These are phyloP conservation scores for Sporothrix humicola DNA, from an alignment of 2,329 filamentous ascomycete genomes.

Conservation along the genomic window DNA sequence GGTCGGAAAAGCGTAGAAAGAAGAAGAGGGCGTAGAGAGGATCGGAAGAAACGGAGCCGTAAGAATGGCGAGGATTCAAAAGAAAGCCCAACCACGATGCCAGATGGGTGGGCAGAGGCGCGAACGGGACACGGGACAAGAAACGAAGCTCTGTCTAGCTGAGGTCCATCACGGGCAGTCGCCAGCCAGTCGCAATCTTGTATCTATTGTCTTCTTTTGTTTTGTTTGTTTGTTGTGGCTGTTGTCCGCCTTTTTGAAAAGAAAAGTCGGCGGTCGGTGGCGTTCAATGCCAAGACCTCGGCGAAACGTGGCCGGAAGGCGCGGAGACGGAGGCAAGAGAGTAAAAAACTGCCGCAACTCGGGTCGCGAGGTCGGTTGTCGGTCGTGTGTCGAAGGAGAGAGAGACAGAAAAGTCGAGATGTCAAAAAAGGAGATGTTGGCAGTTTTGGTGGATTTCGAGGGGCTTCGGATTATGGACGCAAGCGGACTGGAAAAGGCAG, in stretches of 20 bases:
- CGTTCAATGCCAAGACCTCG: slow-evolving; percentile 19
- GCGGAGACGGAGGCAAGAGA: slow-evolving; percentile 15
- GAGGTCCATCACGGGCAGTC: slow-evolving; percentile 20
- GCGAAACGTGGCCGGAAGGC: slow-evolving; percentile 26
- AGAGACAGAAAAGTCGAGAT: neutral
- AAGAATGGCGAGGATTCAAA: neutral
- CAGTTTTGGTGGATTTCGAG: neutral
- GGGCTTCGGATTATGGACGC: neutral
- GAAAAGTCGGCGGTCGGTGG: slow-evolving; percentile 16
- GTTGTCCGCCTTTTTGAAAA: neutral
- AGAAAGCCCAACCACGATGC: neutral
- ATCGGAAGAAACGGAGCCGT: neutral
- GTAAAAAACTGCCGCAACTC: neutral
- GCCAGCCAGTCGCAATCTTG: neutral
- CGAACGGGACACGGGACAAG: neutral
- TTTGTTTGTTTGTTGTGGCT: neutral
- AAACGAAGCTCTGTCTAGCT: slow-evolving; percentile 20
- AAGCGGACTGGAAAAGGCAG: slow-evolving; percentile 10
- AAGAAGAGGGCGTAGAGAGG: neutral
- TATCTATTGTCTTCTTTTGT: neutral
- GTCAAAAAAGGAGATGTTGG: neutral
- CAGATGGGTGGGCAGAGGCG: neutral
- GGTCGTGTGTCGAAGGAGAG: neutral
- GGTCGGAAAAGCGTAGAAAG: neutral
- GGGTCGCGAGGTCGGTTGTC: neutral